Evolutionary conservation across 306 rosid species (phyloP).

Genomic region (Dryas octopetala): DNA sequence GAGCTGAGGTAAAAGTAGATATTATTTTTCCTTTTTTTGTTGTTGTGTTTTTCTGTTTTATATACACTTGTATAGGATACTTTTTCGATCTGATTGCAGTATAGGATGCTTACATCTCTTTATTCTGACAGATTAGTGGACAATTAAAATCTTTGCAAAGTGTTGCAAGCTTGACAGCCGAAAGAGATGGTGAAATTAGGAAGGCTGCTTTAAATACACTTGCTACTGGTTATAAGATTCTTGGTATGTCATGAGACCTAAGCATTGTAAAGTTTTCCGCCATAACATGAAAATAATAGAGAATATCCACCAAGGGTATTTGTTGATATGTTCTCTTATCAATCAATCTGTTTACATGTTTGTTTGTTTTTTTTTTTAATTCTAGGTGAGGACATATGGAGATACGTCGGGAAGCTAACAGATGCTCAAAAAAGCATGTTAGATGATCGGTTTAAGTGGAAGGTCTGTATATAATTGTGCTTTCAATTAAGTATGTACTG

Average conservation of each 20-base stretch:
- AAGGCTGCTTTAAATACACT: slow-evolving; percentile 95
- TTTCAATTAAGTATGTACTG: background rate
- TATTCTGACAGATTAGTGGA: slow-evolving; percentile 70
- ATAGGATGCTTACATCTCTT: slow-evolving; percentile 19
- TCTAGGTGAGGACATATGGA: slow-evolving; percentile 97
- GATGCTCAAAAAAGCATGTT: slow-evolving; percentile 99
- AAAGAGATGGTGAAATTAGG: slow-evolving; percentile 93
- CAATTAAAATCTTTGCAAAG: slow-evolving; percentile 88
- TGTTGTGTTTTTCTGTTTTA: slow-evolving; percentile 4
- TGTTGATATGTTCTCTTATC: background rate
- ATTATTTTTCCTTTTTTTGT: background rate
- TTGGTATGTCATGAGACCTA: slow-evolving; percentile 57
- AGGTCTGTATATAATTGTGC: slow-evolving; percentile 47
- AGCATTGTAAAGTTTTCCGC: background rate
- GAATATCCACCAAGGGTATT: background rate
- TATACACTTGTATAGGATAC: background rate
- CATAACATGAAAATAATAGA: background rate
- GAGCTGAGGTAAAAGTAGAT: slow-evolving; percentile 64
- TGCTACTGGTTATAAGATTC: slow-evolving; percentile 96
- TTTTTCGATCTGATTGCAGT: background rate
- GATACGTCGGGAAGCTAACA: slow-evolving; percentile 89
- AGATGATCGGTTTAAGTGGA: slow-evolving; percentile 97
- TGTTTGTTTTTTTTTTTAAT: slow-evolving; percentile 10
- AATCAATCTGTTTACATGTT: background rate
- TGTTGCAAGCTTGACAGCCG: slow-evolving; percentile 95